Evolutionary conservation across 352 stramenopile genomes (phyloP).

Genomic region (Globisporangium nagaii): DNA sequence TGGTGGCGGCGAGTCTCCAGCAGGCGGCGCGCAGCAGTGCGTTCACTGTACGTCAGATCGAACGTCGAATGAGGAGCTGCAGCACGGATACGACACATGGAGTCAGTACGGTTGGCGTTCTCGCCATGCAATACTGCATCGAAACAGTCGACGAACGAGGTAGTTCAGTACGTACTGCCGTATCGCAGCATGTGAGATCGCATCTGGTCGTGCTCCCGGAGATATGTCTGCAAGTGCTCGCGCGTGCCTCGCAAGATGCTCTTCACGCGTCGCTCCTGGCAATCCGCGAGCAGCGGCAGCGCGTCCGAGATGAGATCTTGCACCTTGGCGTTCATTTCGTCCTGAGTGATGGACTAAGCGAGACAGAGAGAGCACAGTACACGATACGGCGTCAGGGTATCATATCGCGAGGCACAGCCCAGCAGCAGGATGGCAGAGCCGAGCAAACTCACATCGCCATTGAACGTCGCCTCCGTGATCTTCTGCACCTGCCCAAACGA

Average conservation of each 20-base stretch:
- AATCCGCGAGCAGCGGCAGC: conserved; percentile 7
- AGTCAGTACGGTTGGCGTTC: too few relatives aligned
- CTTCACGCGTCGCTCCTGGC: conserved; percentile 10
- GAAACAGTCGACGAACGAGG: too few relatives aligned
- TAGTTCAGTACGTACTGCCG: conserved; percentile 12
- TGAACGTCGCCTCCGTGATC: conserved; percentile 19
- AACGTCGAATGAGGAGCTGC: conserved; percentile 12
- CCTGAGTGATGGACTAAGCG: conserved; percentile 7
- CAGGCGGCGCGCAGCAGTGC: conserved; percentile 19
- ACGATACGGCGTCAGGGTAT: too few relatives aligned
- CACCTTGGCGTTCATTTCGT: conserved; percentile 7
- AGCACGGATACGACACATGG: too few relatives aligned
- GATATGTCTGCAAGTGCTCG: conserved; percentile 6
- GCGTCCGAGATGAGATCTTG: conserved; percentile 10
- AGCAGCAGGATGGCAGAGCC: not conserved
- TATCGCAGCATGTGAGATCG: conserved; percentile 2
- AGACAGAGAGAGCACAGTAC: too few relatives aligned
- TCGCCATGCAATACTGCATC: too few relatives aligned
- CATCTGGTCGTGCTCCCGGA: conserved; percentile 2
- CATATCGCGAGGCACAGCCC: too few relatives aligned
- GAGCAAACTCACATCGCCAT: conserved; percentile 26
- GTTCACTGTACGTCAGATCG: conserved; percentile 20
- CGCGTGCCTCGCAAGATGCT: conserved; percentile 10
- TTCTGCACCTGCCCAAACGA: conserved; percentile 27
- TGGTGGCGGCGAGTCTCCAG: conserved; percentile 10